Evolutionary conservation across 306 rosid genomes (phyloP), one percentile per base, ranked within the genome.

Genomic region (Vicia villosa): DNA sequence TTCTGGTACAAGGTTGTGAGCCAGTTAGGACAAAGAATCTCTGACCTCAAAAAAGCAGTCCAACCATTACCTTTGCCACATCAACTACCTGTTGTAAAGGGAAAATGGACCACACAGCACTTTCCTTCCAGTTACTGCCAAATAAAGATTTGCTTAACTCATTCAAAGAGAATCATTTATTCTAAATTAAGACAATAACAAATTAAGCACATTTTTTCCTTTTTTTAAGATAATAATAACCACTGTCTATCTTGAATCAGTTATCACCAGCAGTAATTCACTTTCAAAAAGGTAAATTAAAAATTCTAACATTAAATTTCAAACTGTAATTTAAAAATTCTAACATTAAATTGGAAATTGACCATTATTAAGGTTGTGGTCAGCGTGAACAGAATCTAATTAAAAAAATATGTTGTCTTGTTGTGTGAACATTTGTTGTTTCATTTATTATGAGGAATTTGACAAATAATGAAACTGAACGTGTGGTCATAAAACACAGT

Each of bases 1-100:
- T 73, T 74, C 59, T 60, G 74, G 77, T 62, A 58, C 60, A 54
- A 70, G 78, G 65, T 74, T 30, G 75, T 17, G 74, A 74, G 76
- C 74, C 88, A 86, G 80, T 80, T 63, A 68, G 84, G 88, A 81
- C 85, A 80, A 78, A 84, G 74, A 86, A 88, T 80, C 73, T 63
- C 42, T 75, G 81, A 77, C 83, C 83, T 80, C 70, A 66, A 66
- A 84, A 84, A 78, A 68, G 49, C 71, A 70, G 61, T 70, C 69
- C 54, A 47, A 56, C 73, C 83, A 60, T 43, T 85, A 26, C 75
- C 77, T 70, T 80, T 62, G 78, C 77, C 87, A 76, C 79, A 78
- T 78, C 69, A 65, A 64, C 74, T 64, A 55, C 66, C 47, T 80
- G 79, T 73, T 78, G 66, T 30, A 63, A 80, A 45, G 66, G 75